Conservation (phyloP, 2,329 filamentous ascomycete species). For the Claviceps humidiphila region DNA sequence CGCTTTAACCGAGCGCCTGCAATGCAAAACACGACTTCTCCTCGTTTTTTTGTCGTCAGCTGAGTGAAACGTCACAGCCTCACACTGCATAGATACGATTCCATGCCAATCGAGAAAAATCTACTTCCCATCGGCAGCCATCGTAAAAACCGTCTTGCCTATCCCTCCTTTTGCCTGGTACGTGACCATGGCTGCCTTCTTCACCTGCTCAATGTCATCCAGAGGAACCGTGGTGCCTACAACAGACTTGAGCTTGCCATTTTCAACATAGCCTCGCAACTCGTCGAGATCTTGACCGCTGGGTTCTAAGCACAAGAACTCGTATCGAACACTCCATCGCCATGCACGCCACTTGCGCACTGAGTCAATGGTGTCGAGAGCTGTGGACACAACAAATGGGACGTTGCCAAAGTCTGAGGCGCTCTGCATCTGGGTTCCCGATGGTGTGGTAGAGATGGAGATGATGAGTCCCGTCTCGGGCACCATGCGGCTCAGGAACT, state of each 20-base stretch:
- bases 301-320: conserved; percentile 22
- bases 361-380: conserved; percentile 20
- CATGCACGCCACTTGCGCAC: conserved; percentile 16
- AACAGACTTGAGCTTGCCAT: conserved; percentile 10
- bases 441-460: conserved; percentile 22
- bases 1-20: no score
- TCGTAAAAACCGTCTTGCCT: neutral
- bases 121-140: conserved; percentile 7
- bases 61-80: no score
- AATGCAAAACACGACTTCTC: no score
- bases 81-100: no score
- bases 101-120: conserved; percentile 6
- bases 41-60: no score
- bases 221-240: conserved; percentile 14
- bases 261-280: conserved; percentile 7
- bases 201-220: conserved; percentile 22
- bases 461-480: conserved; percentile 20
- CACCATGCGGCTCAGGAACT: conserved; percentile 23
- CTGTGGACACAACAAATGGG: conserved; percentile 11
- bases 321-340: conserved; percentile 23
- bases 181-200: conserved; percentile 21
- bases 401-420: conserved; percentile 15
- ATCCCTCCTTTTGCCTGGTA: conserved; percentile 15
- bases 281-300: conserved; percentile 15
- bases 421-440: conserved; percentile 21